These are phyloP conservation scores for Tympanopsis confertula DNA, from an alignment of 2,329 filamentous ascomycete species.

Conservation along the genomic window DNA sequence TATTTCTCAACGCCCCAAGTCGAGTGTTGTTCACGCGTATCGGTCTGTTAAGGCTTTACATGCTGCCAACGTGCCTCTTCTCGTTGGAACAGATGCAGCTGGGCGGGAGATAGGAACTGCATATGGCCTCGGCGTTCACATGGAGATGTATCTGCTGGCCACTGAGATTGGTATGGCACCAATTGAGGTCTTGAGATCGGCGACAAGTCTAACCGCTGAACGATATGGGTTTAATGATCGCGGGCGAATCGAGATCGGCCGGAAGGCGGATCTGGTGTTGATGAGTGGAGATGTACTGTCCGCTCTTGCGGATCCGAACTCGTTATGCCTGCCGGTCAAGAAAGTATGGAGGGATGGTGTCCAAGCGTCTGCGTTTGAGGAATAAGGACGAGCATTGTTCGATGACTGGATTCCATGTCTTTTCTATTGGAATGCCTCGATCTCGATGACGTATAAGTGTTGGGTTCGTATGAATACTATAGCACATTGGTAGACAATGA, in stretches of 20 bases:
- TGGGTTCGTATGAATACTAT: too few species aligned
- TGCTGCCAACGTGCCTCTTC: background rate
- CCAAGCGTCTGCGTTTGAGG: too few species aligned
- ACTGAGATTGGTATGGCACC: constrained; percentile 7
- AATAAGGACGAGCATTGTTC: too few species aligned
- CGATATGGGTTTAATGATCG: constrained; percentile 5
- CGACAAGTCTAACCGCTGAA: constrained; percentile 5
- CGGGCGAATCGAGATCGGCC: constrained; percentile 5
- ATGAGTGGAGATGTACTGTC: too few species aligned
- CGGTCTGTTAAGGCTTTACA: background rate
- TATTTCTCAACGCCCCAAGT: constrained; percentile 3
- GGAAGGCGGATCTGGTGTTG: too few species aligned
- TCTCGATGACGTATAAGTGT: too few species aligned
- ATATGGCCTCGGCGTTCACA: constrained; percentile 5
- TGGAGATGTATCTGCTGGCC: constrained; percentile 5
- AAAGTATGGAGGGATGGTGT: too few species aligned
- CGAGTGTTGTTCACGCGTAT: constrained; percentile 5
- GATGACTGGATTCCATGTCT: too few species aligned
- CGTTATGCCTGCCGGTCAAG: too few species aligned
- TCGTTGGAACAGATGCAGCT: constrained; percentile 7
- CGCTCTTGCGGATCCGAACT: too few species aligned
- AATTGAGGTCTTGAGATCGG: constrained; percentile 4
- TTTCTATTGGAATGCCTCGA: too few species aligned
- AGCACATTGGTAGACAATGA: too few species aligned
- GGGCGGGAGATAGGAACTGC: constrained; percentile 5